These are phyloP conservation scores for Microcos paniculata DNA, from an alignment of 345 rosid species.

Conservation along the genomic window DNA sequence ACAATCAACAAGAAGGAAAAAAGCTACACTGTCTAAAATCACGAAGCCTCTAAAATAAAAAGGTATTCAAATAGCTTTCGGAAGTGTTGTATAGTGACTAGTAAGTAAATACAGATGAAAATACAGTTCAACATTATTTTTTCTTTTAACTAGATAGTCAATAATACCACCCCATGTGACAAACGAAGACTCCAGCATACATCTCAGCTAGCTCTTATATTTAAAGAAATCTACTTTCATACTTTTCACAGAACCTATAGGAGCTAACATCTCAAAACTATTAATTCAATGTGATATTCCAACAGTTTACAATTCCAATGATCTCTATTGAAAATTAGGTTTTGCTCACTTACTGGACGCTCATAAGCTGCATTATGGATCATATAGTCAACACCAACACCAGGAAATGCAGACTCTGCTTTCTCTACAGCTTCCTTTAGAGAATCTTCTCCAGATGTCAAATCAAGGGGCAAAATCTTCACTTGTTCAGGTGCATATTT, in stretches of 20 bases:
- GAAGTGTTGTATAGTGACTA: background rate
- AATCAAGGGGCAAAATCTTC: constrained; percentile 77
- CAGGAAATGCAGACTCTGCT: constrained; percentile 68
- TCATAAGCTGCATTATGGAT: constrained; percentile 92
- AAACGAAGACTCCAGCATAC: background rate
- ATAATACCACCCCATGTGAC: background rate
- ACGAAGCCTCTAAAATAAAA: background rate
- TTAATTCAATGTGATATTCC: background rate
- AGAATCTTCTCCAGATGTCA: constrained; percentile 73
- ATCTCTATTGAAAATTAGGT: constrained; percentile 4
- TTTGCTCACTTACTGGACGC: constrained; percentile 70
- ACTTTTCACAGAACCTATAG: background rate
- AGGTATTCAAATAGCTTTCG: background rate
- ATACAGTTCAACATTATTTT: background rate
- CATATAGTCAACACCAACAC: constrained; percentile 76
- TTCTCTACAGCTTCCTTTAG: constrained; percentile 69
- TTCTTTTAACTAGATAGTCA: background rate
- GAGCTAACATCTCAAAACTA: background rate
- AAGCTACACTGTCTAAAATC: background rate
- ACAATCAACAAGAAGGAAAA: background rate
- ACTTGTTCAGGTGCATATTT: constrained; percentile 72
- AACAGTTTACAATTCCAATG: background rate
- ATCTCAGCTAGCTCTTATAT: background rate
- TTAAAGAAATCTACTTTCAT: background rate
- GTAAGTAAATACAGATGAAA: background rate